Evolutionary conservation across 2,329 filamentous ascomycete species (phyloP), one percentile per base, ranked within the genome.

Genomic region (Lojkania enalia): DNA sequence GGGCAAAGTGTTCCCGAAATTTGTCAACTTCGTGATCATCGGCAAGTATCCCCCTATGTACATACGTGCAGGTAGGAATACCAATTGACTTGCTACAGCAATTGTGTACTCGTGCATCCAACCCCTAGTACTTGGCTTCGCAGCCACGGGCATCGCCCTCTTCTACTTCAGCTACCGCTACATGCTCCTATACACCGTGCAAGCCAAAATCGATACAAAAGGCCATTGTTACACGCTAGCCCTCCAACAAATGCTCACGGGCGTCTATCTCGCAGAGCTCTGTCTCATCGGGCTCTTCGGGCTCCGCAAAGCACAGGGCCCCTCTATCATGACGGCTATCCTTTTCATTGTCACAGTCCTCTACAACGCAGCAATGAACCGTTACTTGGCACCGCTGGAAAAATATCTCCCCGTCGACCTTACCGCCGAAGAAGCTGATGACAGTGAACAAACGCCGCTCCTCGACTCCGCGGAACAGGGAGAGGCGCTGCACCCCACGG

Each of bases 131-230:
- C 78, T 96, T 11, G 82, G 85, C 4, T 96, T 96, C 60, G 88
- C 89, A 1, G 84, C 86, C 1, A 77, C 88, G 29, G 90, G 89
- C 20, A 80, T 96, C 47, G 82, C 78, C 16, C 75, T 94, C 31
- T 91, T 96, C 71, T 95, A 95, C 66, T 75, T 92, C 40, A 88
- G 90, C 36, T 96, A 90, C 77, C 83, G 88, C 14, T 96, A 97
- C 77, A 95, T 96, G 64, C 72, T 97, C 43, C 79, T 96, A 38
- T 96, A 89, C 68, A 90, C 96, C 25, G 86, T 85, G 39, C 88
- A 95, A 64, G 83, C 87, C 6, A 74, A 82, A 47, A 85, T 95
- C 60, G 90, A 96, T 64, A 95, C 88, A 27, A 89, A 95, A 63
- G 91, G 92, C 13, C 80, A 92, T 12, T 85, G 89, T 57, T 96